Conservation (phyloP, 2,329 filamentous ascomycete species). For the Talaromyces sp. region DNA sequence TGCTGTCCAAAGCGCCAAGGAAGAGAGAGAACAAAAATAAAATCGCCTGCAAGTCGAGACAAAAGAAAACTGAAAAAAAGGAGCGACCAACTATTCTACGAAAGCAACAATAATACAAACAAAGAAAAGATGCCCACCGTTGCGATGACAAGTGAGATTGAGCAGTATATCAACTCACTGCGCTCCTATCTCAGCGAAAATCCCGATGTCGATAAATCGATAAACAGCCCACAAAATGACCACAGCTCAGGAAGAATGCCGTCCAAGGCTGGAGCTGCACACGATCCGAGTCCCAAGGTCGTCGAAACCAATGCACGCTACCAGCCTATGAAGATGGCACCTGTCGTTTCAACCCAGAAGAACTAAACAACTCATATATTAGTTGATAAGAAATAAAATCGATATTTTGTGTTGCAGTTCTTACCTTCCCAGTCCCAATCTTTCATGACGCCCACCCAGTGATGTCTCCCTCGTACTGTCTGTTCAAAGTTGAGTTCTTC, state of each 20-base stretch:
- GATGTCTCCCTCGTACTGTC: conserved; percentile 60
- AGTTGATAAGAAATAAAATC: conserved; percentile 1
- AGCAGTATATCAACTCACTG: conserved; percentile 26
- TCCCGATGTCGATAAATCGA: background rate
- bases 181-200: conserved; percentile 20
- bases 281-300: background rate
- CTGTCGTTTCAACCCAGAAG: conserved; percentile 26
- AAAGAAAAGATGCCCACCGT: conserved; percentile 22
- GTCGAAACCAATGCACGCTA: background rate
- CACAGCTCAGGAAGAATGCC: background rate
- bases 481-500: conserved; percentile 53
- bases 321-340: background rate
- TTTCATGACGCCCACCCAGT: conserved; percentile 68
- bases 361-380: conserved; percentile 20
- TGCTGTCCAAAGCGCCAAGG: background rate
- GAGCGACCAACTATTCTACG: background rate
- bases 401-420: conserved; percentile 20
- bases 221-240: background rate
- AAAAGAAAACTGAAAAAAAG: background rate
- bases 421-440: conserved; percentile 69
- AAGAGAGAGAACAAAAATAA: background rate
- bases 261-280: background rate
- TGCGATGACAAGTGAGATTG: conserved; percentile 25
- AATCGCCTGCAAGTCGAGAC: conserved; percentile 1
- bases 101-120: conserved; percentile 3